These are phyloP conservation scores for Ceratobasidium sp. DNA, from an alignment of 1,284 basidiomycete genomes.

Conservation along the genomic window DNA sequence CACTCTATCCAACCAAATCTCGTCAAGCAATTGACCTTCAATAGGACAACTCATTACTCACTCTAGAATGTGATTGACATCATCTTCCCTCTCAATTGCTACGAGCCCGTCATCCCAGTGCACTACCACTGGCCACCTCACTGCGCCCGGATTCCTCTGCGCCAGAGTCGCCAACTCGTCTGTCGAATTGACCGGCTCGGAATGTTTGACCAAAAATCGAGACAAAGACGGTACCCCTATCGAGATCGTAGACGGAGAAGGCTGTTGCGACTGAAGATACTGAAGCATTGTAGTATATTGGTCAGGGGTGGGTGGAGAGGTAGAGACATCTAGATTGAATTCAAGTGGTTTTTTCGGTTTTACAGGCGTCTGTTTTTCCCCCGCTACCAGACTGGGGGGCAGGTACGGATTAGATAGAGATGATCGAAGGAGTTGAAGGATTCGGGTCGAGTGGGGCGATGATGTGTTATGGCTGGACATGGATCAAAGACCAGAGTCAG, in stretches of 20 bases:
- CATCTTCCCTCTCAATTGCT: conserved; percentile 37
- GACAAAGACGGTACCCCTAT: not conserved
- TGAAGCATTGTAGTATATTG: conserved; percentile 34
- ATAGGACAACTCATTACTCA: not conserved
- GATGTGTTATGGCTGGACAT: conserved; percentile 32
- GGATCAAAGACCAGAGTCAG: too few species aligned
- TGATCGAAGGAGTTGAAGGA: conserved; percentile 28
- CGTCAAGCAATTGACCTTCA: not conserved
- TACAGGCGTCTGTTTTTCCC: not conserved
- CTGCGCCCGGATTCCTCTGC: not conserved
- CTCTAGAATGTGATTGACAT: conserved; percentile 33
- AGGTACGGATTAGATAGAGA: conserved; percentile 29
- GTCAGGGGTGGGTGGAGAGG: conserved; percentile 23
- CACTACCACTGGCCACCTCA: conserved; percentile 37
- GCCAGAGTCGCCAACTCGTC: conserved; percentile 20
- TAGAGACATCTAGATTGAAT: conserved; percentile 32
- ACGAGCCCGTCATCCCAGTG: conserved; percentile 37
- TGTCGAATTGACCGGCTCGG: not conserved
- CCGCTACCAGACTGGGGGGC: conserved; percentile 11
- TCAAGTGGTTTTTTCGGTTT: conserved; percentile 18
- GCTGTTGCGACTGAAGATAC: conserved; percentile 28
- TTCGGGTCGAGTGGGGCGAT: conserved; percentile 10
- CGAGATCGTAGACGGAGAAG: not conserved
- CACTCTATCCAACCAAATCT: not conserved
- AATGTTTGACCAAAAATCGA: conserved; percentile 24